Conservation (phyloP, 331 rosid genomes). For the Erythrophleum ivorense region DNA sequence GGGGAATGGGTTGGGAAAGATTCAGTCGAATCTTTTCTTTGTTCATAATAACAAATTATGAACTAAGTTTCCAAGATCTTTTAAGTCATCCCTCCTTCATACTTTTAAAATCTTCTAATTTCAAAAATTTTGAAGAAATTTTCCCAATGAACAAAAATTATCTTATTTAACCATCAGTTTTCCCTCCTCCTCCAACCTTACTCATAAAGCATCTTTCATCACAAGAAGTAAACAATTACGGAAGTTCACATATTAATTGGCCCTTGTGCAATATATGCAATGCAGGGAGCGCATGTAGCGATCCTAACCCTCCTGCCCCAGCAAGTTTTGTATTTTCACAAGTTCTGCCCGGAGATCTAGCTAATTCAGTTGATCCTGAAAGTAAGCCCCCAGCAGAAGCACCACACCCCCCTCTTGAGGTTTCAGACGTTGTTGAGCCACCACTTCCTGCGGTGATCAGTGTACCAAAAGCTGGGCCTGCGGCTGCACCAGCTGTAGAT, state of each 20-base stretch:
- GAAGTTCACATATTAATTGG: not conserved
- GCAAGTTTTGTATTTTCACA: slow-evolving; percentile 49
- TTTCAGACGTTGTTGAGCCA: slow-evolving; percentile 59
- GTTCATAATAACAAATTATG: not conserved
- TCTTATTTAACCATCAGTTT: not conserved
- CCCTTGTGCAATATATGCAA: slow-evolving; percentile 1
- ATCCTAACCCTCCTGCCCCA: not conserved
- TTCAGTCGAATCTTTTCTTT: not conserved
- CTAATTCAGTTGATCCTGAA: slow-evolving; percentile 13
- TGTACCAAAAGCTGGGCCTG: not conserved
- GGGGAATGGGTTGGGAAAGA: not conserved
- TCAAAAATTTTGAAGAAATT: not conserved
- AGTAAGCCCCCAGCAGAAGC: slow-evolving; percentile 50
- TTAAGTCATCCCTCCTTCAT: not conserved
- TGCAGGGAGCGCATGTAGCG: slow-evolving; percentile 72
- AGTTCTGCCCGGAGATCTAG: slow-evolving; percentile 51
- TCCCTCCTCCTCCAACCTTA: not conserved
- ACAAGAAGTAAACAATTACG: not conserved
- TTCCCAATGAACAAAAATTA: not conserved
- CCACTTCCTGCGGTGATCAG: slow-evolving; percentile 73
- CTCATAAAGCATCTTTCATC: not conserved
- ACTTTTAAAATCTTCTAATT: not conserved
- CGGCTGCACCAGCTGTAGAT: slow-evolving; percentile 11
- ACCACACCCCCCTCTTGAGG: slow-evolving; percentile 58
- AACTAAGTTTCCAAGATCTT: not conserved